Percentiles rank a stretch among this genome's conserved stretches.
Evolutionary conservation across 768 basidiomycete species (phyloP).

Genomic region (Tubosaeta sp.): DNA sequence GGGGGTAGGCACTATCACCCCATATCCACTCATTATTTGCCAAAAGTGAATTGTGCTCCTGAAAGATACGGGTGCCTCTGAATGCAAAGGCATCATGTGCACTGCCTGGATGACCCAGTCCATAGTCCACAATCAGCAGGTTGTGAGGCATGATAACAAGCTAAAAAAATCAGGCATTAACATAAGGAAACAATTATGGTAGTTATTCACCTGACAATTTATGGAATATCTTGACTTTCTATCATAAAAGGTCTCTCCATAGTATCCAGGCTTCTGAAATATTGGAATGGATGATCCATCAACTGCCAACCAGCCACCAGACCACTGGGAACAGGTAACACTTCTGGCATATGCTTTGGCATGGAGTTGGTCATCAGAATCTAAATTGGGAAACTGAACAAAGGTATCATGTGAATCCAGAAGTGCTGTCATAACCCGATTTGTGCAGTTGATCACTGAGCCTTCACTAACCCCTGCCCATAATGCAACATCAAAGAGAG

Average conservation of each 20-base stretch:
- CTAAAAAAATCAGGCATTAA: too few species aligned
- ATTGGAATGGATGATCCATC: background rate
- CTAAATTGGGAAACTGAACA: slow-evolving; percentile 5
- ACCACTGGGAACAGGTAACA: background rate
- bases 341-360: background rate
- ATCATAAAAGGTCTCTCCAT: slow-evolving; percentile 7
- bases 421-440: slow-evolving; percentile 14
- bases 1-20: background rate
- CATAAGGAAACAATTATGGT: too few species aligned
- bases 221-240: slow-evolving; percentile 9
- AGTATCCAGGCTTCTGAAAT: slow-evolving; percentile 1
- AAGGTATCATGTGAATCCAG: slow-evolving; percentile 13
- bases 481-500: slow-evolving; percentile 13
- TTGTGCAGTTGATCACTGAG: slow-evolving; percentile 17
- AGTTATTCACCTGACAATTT: slow-evolving; percentile 16
- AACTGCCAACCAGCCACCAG: background rate
- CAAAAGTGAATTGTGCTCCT: background rate
- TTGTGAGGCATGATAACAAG: background rate
- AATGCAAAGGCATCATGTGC: background rate
- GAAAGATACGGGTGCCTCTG: background rate
- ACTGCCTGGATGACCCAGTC: background rate
- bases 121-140: background rate
- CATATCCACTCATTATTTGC: background rate
- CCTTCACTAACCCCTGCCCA: slow-evolving; percentile 15
- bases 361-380: background rate